Evolutionary conservation across 768 basidiomycete genomes (phyloP).

Genomic region (Psilocybe subaeruginosa): DNA sequence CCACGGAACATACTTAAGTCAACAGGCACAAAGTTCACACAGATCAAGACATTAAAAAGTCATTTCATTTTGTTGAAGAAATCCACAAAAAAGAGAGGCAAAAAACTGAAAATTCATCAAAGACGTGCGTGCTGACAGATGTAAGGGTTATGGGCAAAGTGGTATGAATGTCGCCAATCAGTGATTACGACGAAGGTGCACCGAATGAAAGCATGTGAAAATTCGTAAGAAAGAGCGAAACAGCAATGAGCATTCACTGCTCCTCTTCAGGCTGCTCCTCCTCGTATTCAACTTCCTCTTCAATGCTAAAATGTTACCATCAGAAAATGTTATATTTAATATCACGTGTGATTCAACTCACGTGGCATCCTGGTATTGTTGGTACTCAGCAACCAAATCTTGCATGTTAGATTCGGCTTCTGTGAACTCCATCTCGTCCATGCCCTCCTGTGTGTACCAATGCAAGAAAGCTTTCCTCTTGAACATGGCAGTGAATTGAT

Average conservation of each 20-base stretch:
- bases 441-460: constrained; percentile 99
- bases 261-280: constrained; percentile 76
- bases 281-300: constrained; percentile 90
- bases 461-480: constrained; percentile 98
- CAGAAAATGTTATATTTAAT: background rate
- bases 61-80: constrained; percentile 29
- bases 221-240: constrained; percentile 13
- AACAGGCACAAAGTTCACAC: constrained; percentile 3
- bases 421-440: constrained; percentile 99
- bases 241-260: constrained; percentile 28
- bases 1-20: background rate
- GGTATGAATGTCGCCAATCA: constrained; percentile 17
- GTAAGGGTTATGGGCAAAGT: constrained; percentile 25
- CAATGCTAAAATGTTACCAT: constrained; percentile 51
- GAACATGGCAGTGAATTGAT: constrained; percentile 99
- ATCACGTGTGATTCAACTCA: constrained; percentile 42
- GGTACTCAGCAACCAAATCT: constrained; percentile 97
- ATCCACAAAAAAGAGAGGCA: constrained; percentile 32
- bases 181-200: constrained; percentile 14
- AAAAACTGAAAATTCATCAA: constrained; percentile 35
- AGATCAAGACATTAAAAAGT: constrained; percentile 20
- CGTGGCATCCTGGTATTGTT: constrained; percentile 95
- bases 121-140: constrained; percentile 35
- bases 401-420: constrained; percentile 99
- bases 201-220: constrained; percentile 14